Conservation (phyloP, 2,329 filamentous ascomycete genomes). For the Trichoderma koningiopsis region DNA sequence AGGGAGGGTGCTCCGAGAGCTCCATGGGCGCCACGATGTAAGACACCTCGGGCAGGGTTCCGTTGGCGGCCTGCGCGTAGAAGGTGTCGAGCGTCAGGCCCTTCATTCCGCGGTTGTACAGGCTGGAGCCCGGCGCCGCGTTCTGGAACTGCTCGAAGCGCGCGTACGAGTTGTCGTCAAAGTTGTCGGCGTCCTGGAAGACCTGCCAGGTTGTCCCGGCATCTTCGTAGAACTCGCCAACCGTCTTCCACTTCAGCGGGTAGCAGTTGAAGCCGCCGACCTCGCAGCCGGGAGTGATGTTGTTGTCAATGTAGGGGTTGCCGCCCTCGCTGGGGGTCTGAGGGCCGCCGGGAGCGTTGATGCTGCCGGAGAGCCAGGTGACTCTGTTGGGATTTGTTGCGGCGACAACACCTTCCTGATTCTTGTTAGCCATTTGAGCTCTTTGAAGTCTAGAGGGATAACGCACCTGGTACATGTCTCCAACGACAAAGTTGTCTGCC, state of each 20-base stretch:
- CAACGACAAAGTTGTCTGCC: slow-evolving; percentile 56
- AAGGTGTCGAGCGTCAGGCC: slow-evolving; percentile 53
- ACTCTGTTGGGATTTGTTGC: slow-evolving; percentile 57
- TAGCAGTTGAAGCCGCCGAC: slow-evolving; percentile 51
- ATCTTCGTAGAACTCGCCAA: slow-evolving; percentile 51
- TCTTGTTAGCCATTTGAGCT: not conserved
- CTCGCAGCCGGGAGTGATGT: slow-evolving; percentile 51
- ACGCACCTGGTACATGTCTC: slow-evolving; percentile 55
- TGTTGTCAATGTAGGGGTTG: slow-evolving; percentile 52
- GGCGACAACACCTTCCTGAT: slow-evolving; percentile 50
- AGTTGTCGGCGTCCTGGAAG: slow-evolving; percentile 54
- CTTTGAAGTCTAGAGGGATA: no score
- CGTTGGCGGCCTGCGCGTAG: slow-evolving; percentile 51
- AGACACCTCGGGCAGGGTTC: slow-evolving; percentile 53
- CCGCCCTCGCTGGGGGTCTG: slow-evolving; percentile 47
- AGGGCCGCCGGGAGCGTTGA: slow-evolving; percentile 52
- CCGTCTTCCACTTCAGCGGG: slow-evolving; percentile 56
- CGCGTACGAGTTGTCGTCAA: slow-evolving; percentile 56
- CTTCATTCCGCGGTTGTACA: slow-evolving; percentile 50
- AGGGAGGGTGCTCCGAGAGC: slow-evolving; percentile 57
- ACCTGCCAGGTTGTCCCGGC: slow-evolving; percentile 54
- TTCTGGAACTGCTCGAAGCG: slow-evolving; percentile 57
- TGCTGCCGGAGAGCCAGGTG: slow-evolving; percentile 52
- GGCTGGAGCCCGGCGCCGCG: slow-evolving; percentile 42
- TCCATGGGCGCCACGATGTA: slow-evolving; percentile 55